Percentiles rank a stretch among this genome's conserved stretches.
Conservation (phyloP, 306 rosid genomes). For the Bauhinia variegata region DNA sequence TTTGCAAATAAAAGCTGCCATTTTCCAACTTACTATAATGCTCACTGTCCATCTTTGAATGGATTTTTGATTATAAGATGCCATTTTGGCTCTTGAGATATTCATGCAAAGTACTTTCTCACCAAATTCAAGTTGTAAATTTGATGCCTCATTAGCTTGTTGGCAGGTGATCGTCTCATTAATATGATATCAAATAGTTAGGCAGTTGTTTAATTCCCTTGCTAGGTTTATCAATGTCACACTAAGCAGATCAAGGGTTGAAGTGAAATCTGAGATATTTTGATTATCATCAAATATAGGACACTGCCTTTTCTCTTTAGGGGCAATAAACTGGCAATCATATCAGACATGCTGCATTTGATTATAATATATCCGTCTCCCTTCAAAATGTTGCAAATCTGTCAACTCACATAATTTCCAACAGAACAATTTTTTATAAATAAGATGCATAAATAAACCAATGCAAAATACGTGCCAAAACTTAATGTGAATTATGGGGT, state of each 20-base stretch:
- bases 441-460: too few relatives aligned
- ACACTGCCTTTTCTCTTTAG: too few relatives aligned
- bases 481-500: too few relatives aligned
- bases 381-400: too few relatives aligned
- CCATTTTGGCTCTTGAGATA: constrained; percentile 25
- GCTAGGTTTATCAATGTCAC: too few relatives aligned
- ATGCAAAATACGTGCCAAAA: too few relatives aligned
- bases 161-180: background rate
- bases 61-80: constrained; percentile 10
- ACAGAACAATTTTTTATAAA: too few relatives aligned
- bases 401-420: too few relatives aligned
- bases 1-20: constrained; percentile 69
- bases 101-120: background rate
- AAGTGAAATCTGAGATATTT: background rate
- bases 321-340: background rate
- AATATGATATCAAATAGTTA: too few relatives aligned
- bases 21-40: constrained; percentile 34
- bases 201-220: background rate
- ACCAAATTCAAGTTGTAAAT: background rate
- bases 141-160: background rate
- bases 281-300: background rate
- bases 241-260: too few relatives aligned
- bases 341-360: too few relatives aligned
- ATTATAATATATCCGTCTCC: too few relatives aligned
- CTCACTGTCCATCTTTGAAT: constrained; percentile 3